Conservation (phyloP, 1,139 yeast species). For the Groenewaldozyma auringiensis region DNA sequence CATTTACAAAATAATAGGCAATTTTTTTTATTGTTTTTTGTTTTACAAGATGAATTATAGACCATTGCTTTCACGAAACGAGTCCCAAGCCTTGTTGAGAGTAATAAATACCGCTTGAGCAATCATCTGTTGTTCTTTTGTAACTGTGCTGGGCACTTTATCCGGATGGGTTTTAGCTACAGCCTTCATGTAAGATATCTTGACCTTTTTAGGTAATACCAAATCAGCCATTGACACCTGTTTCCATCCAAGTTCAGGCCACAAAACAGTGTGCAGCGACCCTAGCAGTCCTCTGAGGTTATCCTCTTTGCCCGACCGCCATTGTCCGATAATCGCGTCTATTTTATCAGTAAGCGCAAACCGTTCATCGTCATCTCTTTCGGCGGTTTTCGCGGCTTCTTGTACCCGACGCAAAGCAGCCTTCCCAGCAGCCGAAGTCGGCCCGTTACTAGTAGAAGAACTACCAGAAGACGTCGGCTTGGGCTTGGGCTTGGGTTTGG, state of each 20-base stretch:
- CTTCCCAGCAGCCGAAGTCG: slow-evolving; percentile 29
- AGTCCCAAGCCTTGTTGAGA: slow-evolving; percentile 87
- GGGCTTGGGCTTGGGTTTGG: slow-evolving; percentile 25
- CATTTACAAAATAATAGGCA: background rate
- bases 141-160: slow-evolving; percentile 50
- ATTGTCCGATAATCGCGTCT: slow-evolving; percentile 43
- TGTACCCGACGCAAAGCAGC: slow-evolving; percentile 43
- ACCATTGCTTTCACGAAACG: slow-evolving; percentile 55
- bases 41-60: no score
- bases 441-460: slow-evolving; percentile 16
- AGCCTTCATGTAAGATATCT: slow-evolving; percentile 83
- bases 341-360: slow-evolving; percentile 56
- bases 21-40: no score
- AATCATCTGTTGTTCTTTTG: slow-evolving; percentile 68
- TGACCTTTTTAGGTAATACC: slow-evolving; percentile 86
- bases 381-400: slow-evolving; percentile 42
- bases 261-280: slow-evolving; percentile 54
- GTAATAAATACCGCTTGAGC: slow-evolving; percentile 83
- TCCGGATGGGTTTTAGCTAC: slow-evolving; percentile 94
- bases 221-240: slow-evolving; percentile 62
- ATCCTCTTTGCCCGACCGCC: slow-evolving; percentile 72
- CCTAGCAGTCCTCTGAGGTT: slow-evolving; percentile 70
- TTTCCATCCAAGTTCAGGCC: slow-evolving; percentile 58
- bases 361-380: slow-evolving; percentile 47
- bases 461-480: slow-evolving; percentile 15